These are phyloP conservation scores for Salvia rosmarinus DNA, from an alignment of 257 asterid species.

Conservation along the genomic window DNA sequence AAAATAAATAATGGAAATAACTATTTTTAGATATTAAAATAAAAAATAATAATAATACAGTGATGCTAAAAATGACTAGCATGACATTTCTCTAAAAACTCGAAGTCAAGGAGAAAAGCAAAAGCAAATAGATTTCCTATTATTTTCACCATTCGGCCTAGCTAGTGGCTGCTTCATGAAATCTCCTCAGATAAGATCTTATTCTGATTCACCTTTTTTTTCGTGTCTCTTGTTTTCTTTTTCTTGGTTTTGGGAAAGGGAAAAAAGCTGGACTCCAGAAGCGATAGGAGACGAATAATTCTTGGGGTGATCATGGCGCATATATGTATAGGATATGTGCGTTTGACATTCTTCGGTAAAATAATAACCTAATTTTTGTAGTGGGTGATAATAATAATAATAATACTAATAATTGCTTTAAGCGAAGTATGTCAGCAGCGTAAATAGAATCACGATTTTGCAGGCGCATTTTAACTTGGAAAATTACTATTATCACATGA, in stretches of 20 bases:
- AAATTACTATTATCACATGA: no score
- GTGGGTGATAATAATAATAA: no score
- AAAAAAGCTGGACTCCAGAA: constrained; percentile 19
- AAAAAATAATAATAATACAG: no score
- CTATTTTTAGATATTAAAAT: no score
- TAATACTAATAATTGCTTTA: no score
- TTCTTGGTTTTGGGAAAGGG: constrained; percentile 24
- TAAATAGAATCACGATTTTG: no score
- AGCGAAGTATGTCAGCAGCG: not conserved
- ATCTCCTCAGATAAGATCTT: constrained; percentile 31
- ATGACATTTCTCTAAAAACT: no score
- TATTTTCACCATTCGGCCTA: constrained; percentile 24
- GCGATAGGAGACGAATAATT: constrained; percentile 7
- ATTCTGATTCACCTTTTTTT: constrained; percentile 31
- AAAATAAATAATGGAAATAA: no score
- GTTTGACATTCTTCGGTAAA: no score
- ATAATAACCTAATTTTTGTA: no score
- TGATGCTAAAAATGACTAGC: no score
- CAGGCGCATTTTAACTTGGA: no score
- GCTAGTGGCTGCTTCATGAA: constrained; percentile 34
- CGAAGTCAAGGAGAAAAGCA: not conserved
- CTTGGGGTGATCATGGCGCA: not conserved
- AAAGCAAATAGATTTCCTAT: constrained; percentile 1
- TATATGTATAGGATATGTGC: not conserved
- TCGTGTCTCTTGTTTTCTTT: constrained; percentile 17